Percentiles rank a stretch among this genome's conserved stretches.
Evolutionary conservation across 116 monocot species (phyloP).

Genomic region (Posidonia oceanica): DNA sequence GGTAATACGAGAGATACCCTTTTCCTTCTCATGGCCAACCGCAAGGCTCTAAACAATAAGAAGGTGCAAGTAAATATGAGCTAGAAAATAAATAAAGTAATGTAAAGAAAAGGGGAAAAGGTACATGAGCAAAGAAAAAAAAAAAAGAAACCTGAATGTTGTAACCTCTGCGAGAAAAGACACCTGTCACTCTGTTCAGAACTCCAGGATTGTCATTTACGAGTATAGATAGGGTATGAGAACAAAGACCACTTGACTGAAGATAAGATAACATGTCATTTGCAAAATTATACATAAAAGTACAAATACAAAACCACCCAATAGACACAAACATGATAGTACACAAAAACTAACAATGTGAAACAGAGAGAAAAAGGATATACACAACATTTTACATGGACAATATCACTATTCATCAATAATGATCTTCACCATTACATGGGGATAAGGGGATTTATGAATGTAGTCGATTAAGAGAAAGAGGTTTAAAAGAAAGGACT

Average conservation of each 20-base stretch:
- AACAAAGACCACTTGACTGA: slow-evolving; percentile 73
- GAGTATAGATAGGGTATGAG: slow-evolving; percentile 89
- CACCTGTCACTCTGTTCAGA: slow-evolving; percentile 89
- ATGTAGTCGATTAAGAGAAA: too few relatives aligned
- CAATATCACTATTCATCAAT: not conserved
- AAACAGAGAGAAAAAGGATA: not conserved
- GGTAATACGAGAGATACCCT: slow-evolving; percentile 80
- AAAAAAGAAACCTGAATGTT: slow-evolving; percentile 84
- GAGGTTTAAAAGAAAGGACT: too few relatives aligned
- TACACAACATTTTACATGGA: not conserved
- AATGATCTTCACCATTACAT: too few relatives aligned
- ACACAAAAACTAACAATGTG: not conserved
- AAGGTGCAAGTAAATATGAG: slow-evolving; percentile 1
- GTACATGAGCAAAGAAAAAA: not conserved
- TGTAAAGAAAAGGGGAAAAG: not conserved
- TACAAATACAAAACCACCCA: too few relatives aligned
- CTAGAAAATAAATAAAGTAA: not conserved
- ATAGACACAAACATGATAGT: too few relatives aligned
- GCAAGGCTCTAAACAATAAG: slow-evolving; percentile 67
- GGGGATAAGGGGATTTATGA: too few relatives aligned
- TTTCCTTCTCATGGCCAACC: slow-evolving; percentile 74
- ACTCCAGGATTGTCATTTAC: slow-evolving; percentile 94
- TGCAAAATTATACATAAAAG: too few relatives aligned
- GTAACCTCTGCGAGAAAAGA: slow-evolving; percentile 96
- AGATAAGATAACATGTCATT: slow-evolving; percentile 8